A percentile compares a stretch with the other conserved stretches of the same genome.
These are phyloP conservation scores for Pleurotus tuber-regium DNA, from an alignment of 768 basidiomycete genomes.

Conservation along the genomic window DNA sequence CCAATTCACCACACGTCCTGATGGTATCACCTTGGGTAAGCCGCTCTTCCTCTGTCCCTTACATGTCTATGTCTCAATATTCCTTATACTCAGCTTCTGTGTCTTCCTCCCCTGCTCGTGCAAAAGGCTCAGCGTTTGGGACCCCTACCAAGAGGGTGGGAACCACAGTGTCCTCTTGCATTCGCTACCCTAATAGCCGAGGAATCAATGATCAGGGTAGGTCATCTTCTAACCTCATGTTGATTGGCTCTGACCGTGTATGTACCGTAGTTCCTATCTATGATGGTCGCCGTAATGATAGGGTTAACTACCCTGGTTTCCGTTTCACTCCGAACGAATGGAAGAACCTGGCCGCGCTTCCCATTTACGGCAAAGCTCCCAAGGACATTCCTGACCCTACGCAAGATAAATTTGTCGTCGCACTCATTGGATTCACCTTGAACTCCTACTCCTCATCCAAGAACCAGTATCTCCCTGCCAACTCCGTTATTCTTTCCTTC, in stretches of 20 bases:
- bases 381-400: background rate
- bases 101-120: too few species aligned
- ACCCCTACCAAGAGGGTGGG: background rate
- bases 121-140: background rate
- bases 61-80: too few species aligned
- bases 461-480: too few species aligned
- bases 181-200: background rate
- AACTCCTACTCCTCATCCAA: background rate
- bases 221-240: background rate
- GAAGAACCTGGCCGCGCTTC: background rate
- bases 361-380: background rate
- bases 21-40: too few species aligned
- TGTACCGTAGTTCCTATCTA: background rate
- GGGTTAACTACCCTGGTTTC: background rate
- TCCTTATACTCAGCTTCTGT: too few species aligned
- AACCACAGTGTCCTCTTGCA: background rate
- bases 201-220: background rate
- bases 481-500: background rate
- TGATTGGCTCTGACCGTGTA: background rate
- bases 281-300: background rate
- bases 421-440: background rate
- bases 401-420: background rate
- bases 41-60: too few species aligned
- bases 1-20: background rate
- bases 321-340: background rate